Percentiles rank a stretch among this genome's conserved stretches.
Conservation (phyloP, 192 early-diverging fungal species). For the Chytriomyces confervae region DNA sequence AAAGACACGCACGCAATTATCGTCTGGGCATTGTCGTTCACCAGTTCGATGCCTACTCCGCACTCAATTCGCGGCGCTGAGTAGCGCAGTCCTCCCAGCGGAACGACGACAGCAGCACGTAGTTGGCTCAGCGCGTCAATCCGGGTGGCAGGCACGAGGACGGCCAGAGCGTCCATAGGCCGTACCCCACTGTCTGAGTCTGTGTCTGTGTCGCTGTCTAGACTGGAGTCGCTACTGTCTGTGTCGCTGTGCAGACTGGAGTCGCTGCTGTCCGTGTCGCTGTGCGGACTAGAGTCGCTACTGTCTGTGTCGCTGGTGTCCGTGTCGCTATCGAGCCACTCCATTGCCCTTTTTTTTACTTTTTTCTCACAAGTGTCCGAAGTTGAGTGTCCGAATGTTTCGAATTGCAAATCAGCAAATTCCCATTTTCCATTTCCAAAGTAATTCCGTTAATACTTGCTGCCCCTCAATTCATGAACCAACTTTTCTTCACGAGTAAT, state of each 20-base stretch:
- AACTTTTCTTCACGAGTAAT: too few relatives aligned
- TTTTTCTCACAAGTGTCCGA: too few relatives aligned
- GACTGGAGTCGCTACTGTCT: too few relatives aligned
- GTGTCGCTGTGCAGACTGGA: not conserved
- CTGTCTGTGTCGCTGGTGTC: too few relatives aligned
- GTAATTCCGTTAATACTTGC: too few relatives aligned
- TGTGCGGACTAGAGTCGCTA: not conserved
- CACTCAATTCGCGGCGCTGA: not conserved
- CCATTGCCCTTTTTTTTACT: too few relatives aligned
- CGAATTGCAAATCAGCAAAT: too few relatives aligned
- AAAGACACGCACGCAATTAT: not conserved
- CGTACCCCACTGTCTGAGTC: not conserved
- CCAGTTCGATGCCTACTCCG: not conserved
- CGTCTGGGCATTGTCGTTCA: not conserved
- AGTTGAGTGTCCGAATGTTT: too few relatives aligned
- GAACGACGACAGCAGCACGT: not conserved
- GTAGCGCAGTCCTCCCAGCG: not conserved
- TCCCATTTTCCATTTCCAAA: too few relatives aligned
- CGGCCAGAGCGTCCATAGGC: not conserved
- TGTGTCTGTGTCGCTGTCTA: not conserved
- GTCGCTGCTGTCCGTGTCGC: too few relatives aligned
- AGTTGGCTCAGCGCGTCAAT: not conserved
- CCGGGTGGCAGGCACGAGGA: not conserved
- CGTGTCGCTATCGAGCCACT: too few relatives aligned
- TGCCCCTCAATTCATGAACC: too few relatives aligned